phyloP scores from a whole-genome alignment of 306 rosid species.

The Rosa chinensis region DNA sequence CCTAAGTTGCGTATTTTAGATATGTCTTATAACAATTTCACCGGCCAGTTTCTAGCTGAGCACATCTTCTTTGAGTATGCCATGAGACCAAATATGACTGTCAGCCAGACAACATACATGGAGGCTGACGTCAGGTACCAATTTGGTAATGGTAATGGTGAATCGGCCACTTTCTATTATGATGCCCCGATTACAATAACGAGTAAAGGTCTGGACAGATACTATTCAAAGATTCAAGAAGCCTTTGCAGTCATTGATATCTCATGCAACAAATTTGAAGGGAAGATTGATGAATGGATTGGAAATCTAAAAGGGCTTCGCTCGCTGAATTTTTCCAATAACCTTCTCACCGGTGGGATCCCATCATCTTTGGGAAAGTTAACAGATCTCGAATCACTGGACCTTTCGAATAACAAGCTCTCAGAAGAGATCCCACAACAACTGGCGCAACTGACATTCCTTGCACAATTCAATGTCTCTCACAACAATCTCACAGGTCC shows the following conservation, averaged over 20 bases:
- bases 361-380: neutral
- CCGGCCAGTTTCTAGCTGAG: neutral
- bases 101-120: neutral
- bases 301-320: neutral
- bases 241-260: neutral
- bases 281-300: neutral
- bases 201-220: neutral
- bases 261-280: neutral
- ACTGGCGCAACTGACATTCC: neutral
- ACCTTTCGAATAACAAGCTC: neutral
- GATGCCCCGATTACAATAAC: neutral
- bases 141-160: neutral
- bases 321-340: neutral
- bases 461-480: neutral
- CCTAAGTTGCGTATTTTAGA: neutral
- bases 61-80: neutral
- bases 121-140: fast-evolving
- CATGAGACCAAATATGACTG: neutral
- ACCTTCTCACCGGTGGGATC: neutral
- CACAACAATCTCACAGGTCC: neutral
- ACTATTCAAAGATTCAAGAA: neutral
- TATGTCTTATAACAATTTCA: neutral
- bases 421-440: neutral
- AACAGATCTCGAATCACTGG: neutral
- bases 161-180: fast-evolving